Conservation (phyloP, 768 basidiomycete species). For the Tylopilus sp. region DNA sequence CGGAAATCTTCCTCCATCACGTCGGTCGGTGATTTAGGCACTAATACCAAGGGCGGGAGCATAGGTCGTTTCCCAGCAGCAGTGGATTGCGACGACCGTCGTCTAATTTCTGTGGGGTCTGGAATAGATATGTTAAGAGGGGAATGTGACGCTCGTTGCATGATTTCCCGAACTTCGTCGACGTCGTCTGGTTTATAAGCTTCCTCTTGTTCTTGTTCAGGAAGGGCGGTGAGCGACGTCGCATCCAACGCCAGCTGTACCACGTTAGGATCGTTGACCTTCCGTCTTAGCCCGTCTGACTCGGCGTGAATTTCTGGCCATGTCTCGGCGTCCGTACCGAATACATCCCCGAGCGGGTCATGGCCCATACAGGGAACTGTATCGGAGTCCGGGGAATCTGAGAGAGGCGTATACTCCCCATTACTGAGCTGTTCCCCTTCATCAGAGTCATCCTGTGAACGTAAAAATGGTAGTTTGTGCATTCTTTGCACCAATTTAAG, state of each 20-base stretch:
- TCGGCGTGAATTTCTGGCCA: conserved; percentile 54
- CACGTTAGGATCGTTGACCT: conserved; percentile 38
- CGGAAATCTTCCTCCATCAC: conserved; percentile 28
- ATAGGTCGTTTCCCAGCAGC: conserved; percentile 39
- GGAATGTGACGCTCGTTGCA: conserved; percentile 40
- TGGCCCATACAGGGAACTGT: conserved; percentile 37
- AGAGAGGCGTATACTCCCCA: conserved; percentile 28
- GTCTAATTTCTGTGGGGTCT: conserved; percentile 35
- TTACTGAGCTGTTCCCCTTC: conserved; percentile 29
- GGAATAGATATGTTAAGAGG: conserved; percentile 37
- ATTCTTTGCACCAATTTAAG: conserved; percentile 51
- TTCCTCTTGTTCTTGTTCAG: conserved; percentile 25
- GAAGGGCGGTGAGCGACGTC: conserved; percentile 31
- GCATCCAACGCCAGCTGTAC: conserved; percentile 53
- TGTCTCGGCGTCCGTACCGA: conserved; percentile 62
- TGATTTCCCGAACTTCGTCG: conserved; percentile 34
- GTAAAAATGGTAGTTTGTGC: conserved; percentile 37
- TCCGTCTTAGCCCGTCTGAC: conserved; percentile 26
- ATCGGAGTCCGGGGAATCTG: conserved; percentile 28
- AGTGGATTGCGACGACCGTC: conserved; percentile 36
- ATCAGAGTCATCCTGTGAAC: conserved; percentile 20
- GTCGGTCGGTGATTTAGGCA: conserved; percentile 32
- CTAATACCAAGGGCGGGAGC: conserved; percentile 58
- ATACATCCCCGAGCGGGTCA: conserved; percentile 60
- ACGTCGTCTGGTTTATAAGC: conserved; percentile 33